A percentile compares a stretch with the other conserved stretches of the same genome.
Evolutionary conservation across 2,329 filamentous ascomycete species (phyloP).

Genomic region (Shiraia sp.): DNA sequence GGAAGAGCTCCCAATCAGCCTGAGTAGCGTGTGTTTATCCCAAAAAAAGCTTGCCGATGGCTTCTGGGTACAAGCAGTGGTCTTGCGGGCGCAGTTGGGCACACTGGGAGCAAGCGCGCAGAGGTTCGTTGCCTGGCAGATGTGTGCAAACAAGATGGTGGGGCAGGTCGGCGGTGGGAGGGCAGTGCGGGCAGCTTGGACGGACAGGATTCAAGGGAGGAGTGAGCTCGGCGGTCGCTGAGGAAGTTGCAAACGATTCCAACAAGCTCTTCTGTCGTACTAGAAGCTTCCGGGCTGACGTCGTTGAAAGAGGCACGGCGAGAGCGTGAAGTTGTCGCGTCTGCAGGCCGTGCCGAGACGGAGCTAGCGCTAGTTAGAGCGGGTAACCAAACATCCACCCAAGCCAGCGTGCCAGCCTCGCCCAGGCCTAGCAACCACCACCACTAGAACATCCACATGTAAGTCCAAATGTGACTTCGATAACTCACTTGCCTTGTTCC

Average conservation of each 20-base stretch:
- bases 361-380: background rate
- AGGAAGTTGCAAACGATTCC: slow-evolving; percentile 17
- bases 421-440: too few relatives aligned
- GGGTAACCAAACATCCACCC: too few relatives aligned
- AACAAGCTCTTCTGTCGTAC: slow-evolving; percentile 23
- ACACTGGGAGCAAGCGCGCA: slow-evolving; percentile 20
- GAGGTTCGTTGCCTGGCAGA: slow-evolving; percentile 33
- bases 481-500: too few relatives aligned
- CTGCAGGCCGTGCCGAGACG: slow-evolving; percentile 6
- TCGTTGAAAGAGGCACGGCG: slow-evolving; percentile 9
- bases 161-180: slow-evolving; percentile 32
- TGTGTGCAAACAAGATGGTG: slow-evolving; percentile 37
- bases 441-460: too few relatives aligned
- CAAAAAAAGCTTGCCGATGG: slow-evolving; percentile 18
- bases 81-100: slow-evolving; percentile 14
- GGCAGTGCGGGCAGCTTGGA: slow-evolving; percentile 29
- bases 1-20: slow-evolving; percentile 41
- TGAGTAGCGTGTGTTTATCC: slow-evolving; percentile 22
- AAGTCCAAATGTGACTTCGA: too few relatives aligned
- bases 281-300: slow-evolving; percentile 22
- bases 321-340: slow-evolving; percentile 7
- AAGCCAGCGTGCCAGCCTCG: too few relatives aligned
- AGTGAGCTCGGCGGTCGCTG: slow-evolving; percentile 9
- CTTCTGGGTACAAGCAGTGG: slow-evolving; percentile 7
- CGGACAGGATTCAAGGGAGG: slow-evolving; percentile 1